Percentiles rank a stretch among this genome's conserved stretches.
Conservation (phyloP, 352 stramenopile genomes). For the Globisporangium alternatum region DNA sequence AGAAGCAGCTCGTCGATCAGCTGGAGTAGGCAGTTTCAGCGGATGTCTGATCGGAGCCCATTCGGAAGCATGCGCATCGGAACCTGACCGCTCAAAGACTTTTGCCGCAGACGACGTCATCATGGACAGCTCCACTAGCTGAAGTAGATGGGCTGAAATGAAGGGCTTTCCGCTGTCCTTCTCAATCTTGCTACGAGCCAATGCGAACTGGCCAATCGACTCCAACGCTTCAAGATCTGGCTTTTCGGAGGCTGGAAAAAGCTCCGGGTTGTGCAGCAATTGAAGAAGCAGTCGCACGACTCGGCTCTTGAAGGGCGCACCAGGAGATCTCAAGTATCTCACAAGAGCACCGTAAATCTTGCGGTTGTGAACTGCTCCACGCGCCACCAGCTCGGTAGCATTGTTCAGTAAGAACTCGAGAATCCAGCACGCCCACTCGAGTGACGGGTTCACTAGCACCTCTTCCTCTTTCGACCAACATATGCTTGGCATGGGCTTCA, state of each 20-base stretch:
- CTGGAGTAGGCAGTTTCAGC: constrained; percentile 36
- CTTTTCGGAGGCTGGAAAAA: constrained; percentile 54
- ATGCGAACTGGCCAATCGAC: constrained; percentile 54
- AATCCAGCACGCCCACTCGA: constrained; percentile 87
- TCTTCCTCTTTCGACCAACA: constrained; percentile 78
- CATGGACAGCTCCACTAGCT: constrained; percentile 77
- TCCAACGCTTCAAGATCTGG: constrained; percentile 63
- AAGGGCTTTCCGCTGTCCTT: constrained; percentile 64
- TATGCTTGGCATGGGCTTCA: constrained; percentile 75
- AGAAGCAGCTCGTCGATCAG: constrained; percentile 37
- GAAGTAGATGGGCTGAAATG: constrained; percentile 68
- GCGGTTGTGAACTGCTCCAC: constrained; percentile 75
- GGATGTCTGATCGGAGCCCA: constrained; percentile 5
- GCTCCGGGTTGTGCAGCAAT: constrained; percentile 55
- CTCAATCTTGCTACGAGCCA: constrained; percentile 56
- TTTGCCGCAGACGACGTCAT: constrained; percentile 40
- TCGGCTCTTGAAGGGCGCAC: constrained; percentile 76
- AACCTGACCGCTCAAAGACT: constrained; percentile 29
- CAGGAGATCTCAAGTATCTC: constrained; percentile 72
- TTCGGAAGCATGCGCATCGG: neutral
- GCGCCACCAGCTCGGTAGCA: constrained; percentile 53
- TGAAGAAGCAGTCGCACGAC: constrained; percentile 77
- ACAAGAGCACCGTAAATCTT: constrained; percentile 82
- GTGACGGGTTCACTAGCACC: constrained; percentile 65
- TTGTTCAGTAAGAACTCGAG: constrained; percentile 80